A percentile compares a stretch with the other conserved stretches of the same genome.
phyloP scores from a whole-genome alignment of 1,139 yeast genomes.

The Meyerozyma guilliermondii region DNA sequence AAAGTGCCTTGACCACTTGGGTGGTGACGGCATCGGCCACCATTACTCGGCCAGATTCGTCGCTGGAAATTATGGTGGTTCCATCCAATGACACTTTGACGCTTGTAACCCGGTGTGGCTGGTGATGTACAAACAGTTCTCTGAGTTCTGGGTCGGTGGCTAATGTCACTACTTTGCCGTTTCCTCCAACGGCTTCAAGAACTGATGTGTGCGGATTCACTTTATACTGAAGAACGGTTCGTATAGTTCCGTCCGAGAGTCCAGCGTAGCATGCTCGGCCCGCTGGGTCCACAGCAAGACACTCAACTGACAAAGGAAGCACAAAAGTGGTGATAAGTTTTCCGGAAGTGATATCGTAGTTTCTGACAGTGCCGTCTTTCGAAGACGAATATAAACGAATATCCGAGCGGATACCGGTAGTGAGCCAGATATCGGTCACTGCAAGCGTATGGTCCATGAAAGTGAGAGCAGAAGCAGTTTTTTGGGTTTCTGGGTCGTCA shows the following conservation, averaged over 20 bases:
- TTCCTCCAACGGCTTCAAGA: conserved; percentile 54
- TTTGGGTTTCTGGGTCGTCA: conserved; percentile 12
- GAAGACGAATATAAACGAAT: conserved; percentile 69
- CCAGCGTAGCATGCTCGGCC: conserved; percentile 76
- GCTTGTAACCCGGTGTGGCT: conserved; percentile 35
- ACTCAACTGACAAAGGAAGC: conserved; percentile 50
- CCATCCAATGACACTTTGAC: conserved; percentile 72
- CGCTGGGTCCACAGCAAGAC: conserved; percentile 74
- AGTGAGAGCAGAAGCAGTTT: background rate
- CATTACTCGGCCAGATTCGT: conserved; percentile 59
- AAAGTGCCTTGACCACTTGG: conserved; percentile 66
- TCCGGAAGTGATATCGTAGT: conserved; percentile 46
- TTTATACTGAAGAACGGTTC: conserved; percentile 52
- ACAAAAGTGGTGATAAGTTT: conserved; percentile 66
- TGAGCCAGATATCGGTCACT: conserved; percentile 54
- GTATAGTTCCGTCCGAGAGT: conserved; percentile 54
- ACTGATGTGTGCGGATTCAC: conserved; percentile 37
- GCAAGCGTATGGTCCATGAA: conserved; percentile 76
- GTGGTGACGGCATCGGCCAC: conserved; percentile 71
- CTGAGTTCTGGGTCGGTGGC: conserved; percentile 45
- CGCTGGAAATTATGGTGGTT: conserved; percentile 69
- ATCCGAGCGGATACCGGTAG: conserved; percentile 49
- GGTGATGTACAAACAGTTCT: conserved; percentile 57
- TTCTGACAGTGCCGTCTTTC: conserved; percentile 68
- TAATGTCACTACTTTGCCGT: conserved; percentile 48